Conservation (phyloP, 2,329 filamentous ascomycete genomes). For the Sordariomycetes sp. region DNA sequence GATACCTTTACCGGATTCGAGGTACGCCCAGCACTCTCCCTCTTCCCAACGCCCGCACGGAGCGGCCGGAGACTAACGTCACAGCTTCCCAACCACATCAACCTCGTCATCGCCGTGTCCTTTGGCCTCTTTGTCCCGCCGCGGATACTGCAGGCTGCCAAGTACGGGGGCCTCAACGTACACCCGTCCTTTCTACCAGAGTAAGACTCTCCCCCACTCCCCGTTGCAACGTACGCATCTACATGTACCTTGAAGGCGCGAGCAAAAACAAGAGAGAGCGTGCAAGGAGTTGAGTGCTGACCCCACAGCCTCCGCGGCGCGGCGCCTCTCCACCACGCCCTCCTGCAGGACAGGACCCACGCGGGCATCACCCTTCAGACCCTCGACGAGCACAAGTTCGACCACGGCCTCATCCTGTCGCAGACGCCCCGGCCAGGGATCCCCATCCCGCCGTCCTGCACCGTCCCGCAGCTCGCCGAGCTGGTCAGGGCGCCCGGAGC, state of each 20-base stretch:
- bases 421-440: conserved; percentile 53
- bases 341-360: conserved; percentile 44
- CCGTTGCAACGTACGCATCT: not conserved
- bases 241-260: not conserved
- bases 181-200: conserved; percentile 86
- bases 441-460: conserved; percentile 27
- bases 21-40: conserved; percentile 26
- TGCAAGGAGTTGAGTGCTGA: not conserved
- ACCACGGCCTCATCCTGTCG: conserved; percentile 62
- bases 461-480: conserved; percentile 23
- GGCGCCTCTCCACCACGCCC: conserved; percentile 75
- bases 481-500: conserved; percentile 53
- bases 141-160: conserved; percentile 53
- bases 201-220: conserved; percentile 26
- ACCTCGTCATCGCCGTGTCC: conserved; percentile 83
- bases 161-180: conserved; percentile 83
- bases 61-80: not conserved
- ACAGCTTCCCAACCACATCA: conserved; percentile 46
- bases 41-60: not conserved
- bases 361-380: conserved; percentile 84
- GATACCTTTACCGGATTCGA: conserved; percentile 77
- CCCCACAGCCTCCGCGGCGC: conserved; percentile 61
- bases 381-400: conserved; percentile 62
- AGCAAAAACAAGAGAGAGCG: not conserved
- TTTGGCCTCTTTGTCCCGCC: conserved; percentile 84